Percentiles rank a stretch among this genome's conserved stretches.
These are phyloP conservation scores for Talinum fruticosum DNA, from an alignment of 148 eudicot species.

Conservation along the genomic window DNA sequence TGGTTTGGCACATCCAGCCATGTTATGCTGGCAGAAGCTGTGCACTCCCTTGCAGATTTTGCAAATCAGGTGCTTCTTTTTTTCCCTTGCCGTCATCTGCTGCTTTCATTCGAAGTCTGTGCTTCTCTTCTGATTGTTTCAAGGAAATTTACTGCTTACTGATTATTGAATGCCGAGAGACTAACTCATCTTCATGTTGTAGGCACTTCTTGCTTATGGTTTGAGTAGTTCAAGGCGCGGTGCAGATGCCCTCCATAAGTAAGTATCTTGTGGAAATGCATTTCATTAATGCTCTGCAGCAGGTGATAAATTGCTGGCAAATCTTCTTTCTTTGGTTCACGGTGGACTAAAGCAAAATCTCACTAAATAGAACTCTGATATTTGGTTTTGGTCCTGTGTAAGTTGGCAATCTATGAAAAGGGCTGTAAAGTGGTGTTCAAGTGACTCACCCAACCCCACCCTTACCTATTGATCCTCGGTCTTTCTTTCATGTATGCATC, in stretches of 20 bases:
- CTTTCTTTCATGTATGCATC: too few species aligned
- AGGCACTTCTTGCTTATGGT: conserved; percentile 98
- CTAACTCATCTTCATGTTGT: conserved; percentile 45
- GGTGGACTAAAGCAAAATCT: not conserved
- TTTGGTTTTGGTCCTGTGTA: too few species aligned
- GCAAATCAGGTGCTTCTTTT: conserved; percentile 73
- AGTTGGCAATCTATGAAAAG: too few species aligned
- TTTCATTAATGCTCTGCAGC: not conserved
- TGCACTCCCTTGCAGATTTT: conserved; percentile 90
- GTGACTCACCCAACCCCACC: too few species aligned
- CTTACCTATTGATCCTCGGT: too few species aligned
- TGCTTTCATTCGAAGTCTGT: conserved; percentile 3
- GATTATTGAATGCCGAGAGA: conserved; percentile 29
- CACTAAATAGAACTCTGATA: not conserved
- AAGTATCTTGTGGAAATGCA: conserved; percentile 30
- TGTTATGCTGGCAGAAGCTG: conserved; percentile 89
- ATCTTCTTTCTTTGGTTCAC: not conserved
- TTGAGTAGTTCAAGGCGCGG: conserved; percentile 94
- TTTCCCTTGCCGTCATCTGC: conserved; percentile 8
- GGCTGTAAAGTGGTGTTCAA: too few species aligned
- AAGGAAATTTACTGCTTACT: conserved; percentile 18
- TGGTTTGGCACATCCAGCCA: conserved; percentile 91
- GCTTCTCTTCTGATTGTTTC: conserved; percentile 1
- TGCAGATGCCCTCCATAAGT: conserved; percentile 99
- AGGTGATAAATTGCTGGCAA: not conserved